Conservation (phyloP, 768 basidiomycete genomes). For the Exsudoporus frostii region DNA sequence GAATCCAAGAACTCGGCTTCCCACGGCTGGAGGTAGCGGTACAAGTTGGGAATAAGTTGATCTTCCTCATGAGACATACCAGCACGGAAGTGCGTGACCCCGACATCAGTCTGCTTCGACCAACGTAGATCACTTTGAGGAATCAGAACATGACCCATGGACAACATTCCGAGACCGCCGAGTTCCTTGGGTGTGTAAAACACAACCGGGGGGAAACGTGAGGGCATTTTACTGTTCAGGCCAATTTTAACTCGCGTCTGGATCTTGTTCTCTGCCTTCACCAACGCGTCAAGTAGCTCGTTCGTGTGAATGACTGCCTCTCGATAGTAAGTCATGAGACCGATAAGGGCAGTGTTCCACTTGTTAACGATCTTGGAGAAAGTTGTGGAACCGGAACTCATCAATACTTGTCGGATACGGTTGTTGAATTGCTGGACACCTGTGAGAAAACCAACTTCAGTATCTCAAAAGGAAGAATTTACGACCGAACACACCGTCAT, state of each 20-base stretch:
- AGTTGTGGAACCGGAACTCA: conserved; percentile 98
- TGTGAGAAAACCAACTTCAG: conserved; percentile 24
- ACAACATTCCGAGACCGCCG: conserved; percentile 97
- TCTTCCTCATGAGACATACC: conserved; percentile 97
- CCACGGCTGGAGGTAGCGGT: conserved; percentile 96
- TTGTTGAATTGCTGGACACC: conserved; percentile 98
- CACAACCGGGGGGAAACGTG: conserved; percentile 94
- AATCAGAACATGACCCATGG: conserved; percentile 98
- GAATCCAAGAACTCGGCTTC: conserved; percentile 97
- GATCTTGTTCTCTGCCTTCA: conserved; percentile 99
- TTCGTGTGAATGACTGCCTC: conserved; percentile 98
- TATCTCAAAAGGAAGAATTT: background rate
- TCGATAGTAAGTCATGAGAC: conserved; percentile 96
- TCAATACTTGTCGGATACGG: conserved; percentile 91
- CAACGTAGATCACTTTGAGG: conserved; percentile 97
- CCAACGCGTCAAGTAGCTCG: conserved; percentile 90
- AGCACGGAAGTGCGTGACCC: conserved; percentile 98
- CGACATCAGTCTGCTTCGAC: conserved; percentile 98
- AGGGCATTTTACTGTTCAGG: conserved; percentile 99
- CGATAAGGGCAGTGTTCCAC: conserved; percentile 95
- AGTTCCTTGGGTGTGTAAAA: conserved; percentile 98
- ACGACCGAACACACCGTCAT: conserved; percentile 58
- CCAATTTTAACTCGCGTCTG: conserved; percentile 99
- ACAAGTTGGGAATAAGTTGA: conserved; percentile 94
- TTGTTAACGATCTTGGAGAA: conserved; percentile 99